Base-by-base conservation (phyloP, 2,329 filamentous ascomycete species). In the Xylaria sp. region DNA sequence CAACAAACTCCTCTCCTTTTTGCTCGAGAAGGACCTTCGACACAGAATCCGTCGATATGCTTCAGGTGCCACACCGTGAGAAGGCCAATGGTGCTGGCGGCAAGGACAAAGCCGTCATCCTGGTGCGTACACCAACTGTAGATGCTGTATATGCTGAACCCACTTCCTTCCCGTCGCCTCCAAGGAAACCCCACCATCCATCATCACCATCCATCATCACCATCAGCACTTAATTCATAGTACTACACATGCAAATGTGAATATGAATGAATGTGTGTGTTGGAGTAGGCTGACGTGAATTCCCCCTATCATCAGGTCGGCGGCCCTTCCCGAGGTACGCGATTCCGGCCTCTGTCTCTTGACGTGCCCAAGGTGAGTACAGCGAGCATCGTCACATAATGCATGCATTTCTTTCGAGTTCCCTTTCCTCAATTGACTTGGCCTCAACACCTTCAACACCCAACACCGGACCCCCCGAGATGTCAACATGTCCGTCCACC, bases 311-410 rank as follows among this genome's bases (percentile, higher is more conserved):
- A 18, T 69, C 64, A 98, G 94, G 95, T 98, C 78, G 95, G 95
- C 74, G 95, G 96, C 69, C 94, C 96, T 65, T 98, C 94, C 68
- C 90, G 96, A 86, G 96, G 96, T 80, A 99, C 96, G 71, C 90
- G 96, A 74, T 98, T 98, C 84, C 90, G 96, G 75, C 96, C 96
- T 76, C 87, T 99, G 75, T 97, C 94, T 65, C 92, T 98, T 77
- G 96, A 99, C 83, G 87, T 98, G 65, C 96, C 96, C 76, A 98
- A 98, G 90, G 93, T 95, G 82, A 70, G 83, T 80, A 32, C 60
- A 60, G 10, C 25, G 5, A 60, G 13, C 29, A 5, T 65, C 47
- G 27, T 27, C 37, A 12, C 48, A 5, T 21, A n/a, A n/a, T n/a
- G n/a, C n/a, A 3, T 54, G 59, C 37, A 3, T 32, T 42, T 37